Percentiles rank a stretch among this genome's conserved stretches.
Evolutionary conservation across 1,284 basidiomycete genomes (phyloP).

Genomic region (Coniferiporia weirii): DNA sequence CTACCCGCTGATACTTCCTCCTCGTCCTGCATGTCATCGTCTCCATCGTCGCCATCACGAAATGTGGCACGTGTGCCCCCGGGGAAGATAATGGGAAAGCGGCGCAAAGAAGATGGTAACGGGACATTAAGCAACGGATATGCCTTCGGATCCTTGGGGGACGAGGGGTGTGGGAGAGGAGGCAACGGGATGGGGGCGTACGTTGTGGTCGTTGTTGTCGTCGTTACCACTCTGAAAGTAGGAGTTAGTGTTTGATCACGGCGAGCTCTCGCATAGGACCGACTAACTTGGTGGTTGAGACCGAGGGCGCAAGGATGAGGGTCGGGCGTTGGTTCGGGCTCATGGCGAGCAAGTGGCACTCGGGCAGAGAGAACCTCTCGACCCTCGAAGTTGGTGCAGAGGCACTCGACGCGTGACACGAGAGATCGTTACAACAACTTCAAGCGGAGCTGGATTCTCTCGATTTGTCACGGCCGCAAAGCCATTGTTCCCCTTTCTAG

Average conservation of each 20-base stretch:
- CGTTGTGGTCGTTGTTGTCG: conserved; percentile 77
- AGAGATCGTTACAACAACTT: not conserved
- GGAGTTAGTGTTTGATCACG: not conserved
- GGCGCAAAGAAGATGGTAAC: conserved; percentile 61
- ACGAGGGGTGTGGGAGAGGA: conserved; percentile 56
- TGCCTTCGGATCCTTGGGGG: conserved; percentile 70
- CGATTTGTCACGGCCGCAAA: conserved; percentile 1
- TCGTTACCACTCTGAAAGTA: conserved; percentile 68
- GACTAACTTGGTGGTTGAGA: conserved; percentile 20
- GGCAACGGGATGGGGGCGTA: conserved; percentile 79
- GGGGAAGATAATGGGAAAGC: conserved; percentile 73
- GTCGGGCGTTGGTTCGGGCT: conserved; percentile 17
- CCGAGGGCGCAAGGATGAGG: conserved; percentile 16
- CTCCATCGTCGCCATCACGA: conserved; percentile 56
- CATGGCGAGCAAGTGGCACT: conserved; percentile 14
- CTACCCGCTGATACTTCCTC: conserved; percentile 59
- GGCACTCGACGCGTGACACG: not conserved
- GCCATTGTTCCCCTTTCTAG: not conserved
- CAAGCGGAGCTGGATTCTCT: not conserved
- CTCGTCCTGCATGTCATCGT: conserved; percentile 65
- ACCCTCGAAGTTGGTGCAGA: not conserved
- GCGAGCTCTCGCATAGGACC: conserved; percentile 2
- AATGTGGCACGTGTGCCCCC: conserved; percentile 74
- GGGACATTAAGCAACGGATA: conserved; percentile 71
- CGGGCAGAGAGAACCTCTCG: not conserved